phyloP scores from a whole-genome alignment of 805 yeast genomes.

The Nakazawaea peltata region DNA sequence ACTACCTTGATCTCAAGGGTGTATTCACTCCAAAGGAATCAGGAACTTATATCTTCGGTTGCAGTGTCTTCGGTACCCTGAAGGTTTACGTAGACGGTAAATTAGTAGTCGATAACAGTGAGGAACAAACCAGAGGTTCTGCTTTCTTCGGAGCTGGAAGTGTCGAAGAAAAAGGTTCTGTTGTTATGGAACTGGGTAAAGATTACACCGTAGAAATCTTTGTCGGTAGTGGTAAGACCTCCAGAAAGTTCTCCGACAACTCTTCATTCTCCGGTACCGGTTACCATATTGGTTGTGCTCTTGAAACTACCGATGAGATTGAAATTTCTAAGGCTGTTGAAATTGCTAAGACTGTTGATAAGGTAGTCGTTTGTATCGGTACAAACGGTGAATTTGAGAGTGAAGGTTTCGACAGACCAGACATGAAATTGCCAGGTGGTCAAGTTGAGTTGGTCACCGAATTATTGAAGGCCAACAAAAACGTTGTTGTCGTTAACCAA shows the following conservation, averaged over 20 bases:
- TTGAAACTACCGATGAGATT: constrained; percentile 18
- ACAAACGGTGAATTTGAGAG: constrained; percentile 44
- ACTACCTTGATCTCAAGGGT: constrained; percentile 37
- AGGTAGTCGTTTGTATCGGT: constrained; percentile 39
- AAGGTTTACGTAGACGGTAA: constrained; percentile 43
- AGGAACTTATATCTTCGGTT: constrained; percentile 44
- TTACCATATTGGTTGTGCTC: constrained; percentile 23
- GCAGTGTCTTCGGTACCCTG: constrained; percentile 46
- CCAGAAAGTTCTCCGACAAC: constrained; percentile 22
- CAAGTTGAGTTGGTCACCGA: constrained; percentile 33
- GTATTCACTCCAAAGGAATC: constrained; percentile 36
- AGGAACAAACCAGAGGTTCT: constrained; percentile 39
- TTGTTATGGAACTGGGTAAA: constrained; percentile 26
- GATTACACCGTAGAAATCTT: constrained; percentile 29
- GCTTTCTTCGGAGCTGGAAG: constrained; percentile 43
- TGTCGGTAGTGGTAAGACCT: constrained; percentile 32
- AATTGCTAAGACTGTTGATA: constrained; percentile 39
- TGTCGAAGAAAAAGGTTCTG: constrained; percentile 24
- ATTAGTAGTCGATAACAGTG: constrained; percentile 47
- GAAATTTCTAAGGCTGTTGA: constrained; percentile 31
- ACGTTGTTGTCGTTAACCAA: constrained; percentile 41
- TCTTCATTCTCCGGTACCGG: constrained; percentile 20
- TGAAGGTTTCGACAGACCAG: constrained; percentile 43
- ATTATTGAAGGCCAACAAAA: constrained; percentile 33
- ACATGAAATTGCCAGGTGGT: constrained; percentile 37